These are phyloP conservation scores for Kazachstania bromeliacearum DNA, from an alignment of 805 yeast species.

Conservation along the genomic window DNA sequence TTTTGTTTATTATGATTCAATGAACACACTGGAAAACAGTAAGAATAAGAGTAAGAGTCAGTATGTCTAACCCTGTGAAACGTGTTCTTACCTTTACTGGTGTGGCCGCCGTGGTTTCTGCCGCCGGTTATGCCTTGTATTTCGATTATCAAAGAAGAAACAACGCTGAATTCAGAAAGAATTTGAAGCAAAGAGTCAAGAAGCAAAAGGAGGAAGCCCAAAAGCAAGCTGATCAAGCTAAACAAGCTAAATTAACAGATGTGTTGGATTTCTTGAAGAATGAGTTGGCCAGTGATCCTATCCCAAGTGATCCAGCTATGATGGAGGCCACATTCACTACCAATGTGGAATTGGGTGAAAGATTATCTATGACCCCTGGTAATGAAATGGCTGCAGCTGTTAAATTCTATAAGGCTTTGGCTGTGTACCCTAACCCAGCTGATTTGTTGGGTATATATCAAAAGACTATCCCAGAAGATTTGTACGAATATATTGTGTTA, in stretches of 20 bases:
- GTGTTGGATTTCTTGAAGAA: conserved; percentile 53
- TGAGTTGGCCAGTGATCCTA: conserved; percentile 62
- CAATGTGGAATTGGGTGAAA: conserved; percentile 81
- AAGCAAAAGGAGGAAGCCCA: conserved; percentile 40
- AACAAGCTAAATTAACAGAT: conserved; percentile 49
- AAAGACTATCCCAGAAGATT: conserved; percentile 72
- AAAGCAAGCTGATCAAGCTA: conserved; percentile 40
- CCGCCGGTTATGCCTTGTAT: conserved; percentile 69
- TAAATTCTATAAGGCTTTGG: conserved; percentile 84
- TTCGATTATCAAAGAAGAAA: conserved; percentile 89
- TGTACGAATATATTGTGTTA: conserved; percentile 74
- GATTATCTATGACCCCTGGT: conserved; percentile 55
- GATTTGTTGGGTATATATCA: conserved; percentile 85
- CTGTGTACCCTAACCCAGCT: conserved; percentile 90
- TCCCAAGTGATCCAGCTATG: conserved; percentile 59
- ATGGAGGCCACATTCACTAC: conserved; percentile 74
- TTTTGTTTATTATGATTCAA: too few relatives aligned
- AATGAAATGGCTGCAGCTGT: conserved; percentile 77
- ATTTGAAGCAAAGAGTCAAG: conserved; percentile 53
- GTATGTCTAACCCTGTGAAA: background rate
- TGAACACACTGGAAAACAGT: too few relatives aligned
- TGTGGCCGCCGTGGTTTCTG: conserved; percentile 38
- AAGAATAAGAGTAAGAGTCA: background rate
- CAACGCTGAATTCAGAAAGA: conserved; percentile 70
- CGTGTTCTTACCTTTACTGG: conserved; percentile 4